These are phyloP conservation scores for Neonectria magnoliae DNA, from an alignment of 2,329 filamentous ascomycete species.

Conservation along the genomic window DNA sequence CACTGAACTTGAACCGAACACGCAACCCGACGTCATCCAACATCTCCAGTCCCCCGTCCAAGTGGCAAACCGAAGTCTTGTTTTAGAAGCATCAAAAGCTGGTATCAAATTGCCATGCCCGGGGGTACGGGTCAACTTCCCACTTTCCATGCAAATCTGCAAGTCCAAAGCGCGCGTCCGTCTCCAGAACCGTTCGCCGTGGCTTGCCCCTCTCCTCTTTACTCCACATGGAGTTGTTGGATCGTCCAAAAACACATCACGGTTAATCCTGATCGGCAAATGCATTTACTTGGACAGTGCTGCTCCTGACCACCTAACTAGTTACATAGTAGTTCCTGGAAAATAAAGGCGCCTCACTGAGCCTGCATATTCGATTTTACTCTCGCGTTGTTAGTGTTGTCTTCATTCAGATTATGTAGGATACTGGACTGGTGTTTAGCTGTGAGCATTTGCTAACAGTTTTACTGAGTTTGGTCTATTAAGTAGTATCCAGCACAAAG, in stretches of 20 bases:
- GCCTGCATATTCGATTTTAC: conserved; percentile 4
- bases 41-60: too few relatives aligned
- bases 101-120: neutral
- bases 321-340: neutral
- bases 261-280: conserved; percentile 6
- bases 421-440: neutral
- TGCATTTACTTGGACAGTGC: neutral
- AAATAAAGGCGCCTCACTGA: neutral
- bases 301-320: neutral
- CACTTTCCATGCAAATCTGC: conserved; percentile 8
- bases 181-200: neutral
- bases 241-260: conserved; percentile 4
- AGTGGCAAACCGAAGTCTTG: neutral
- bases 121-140: conserved; percentile 8
- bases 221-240: neutral
- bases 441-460: neutral
- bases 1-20: neutral
- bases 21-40: neutral
- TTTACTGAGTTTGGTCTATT: neutral
- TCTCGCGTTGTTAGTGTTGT: neutral
- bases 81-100: neutral
- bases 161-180: conserved; percentile 8
- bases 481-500: neutral
- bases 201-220: neutral
- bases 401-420: conserved; percentile 8